A percentile compares a stretch with the other conserved stretches of the same genome.
Conservation (phyloP, 306 rosid genomes). For the Medicago truncatula region DNA sequence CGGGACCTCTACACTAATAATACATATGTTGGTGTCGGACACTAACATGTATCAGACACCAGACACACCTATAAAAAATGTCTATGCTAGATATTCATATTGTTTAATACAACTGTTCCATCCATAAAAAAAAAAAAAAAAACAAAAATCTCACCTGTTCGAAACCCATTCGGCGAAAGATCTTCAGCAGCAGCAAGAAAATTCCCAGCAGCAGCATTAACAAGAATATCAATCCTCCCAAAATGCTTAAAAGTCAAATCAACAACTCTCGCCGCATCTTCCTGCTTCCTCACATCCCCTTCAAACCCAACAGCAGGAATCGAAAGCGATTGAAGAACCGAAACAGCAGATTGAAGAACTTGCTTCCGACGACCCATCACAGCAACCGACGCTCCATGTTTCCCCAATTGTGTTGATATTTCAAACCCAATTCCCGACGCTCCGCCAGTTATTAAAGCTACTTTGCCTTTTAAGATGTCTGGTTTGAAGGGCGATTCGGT, state of each 20-base stretch:
- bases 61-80: too few relatives aligned
- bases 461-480: conserved; percentile 72
- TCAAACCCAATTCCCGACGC: conserved; percentile 94
- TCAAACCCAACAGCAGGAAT: conserved; percentile 78
- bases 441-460: conserved; percentile 86
- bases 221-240: conserved; percentile 82
- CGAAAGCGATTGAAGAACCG: conserved; percentile 66
- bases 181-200: conserved; percentile 85
- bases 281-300: conserved; percentile 92
- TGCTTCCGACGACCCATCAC: conserved; percentile 88
- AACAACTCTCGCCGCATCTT: conserved; percentile 77
- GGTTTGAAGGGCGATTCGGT: conserved; percentile 67
- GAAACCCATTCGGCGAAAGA: conserved; percentile 92
- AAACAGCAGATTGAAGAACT: conserved; percentile 75
- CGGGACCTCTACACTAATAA: too few relatives aligned
- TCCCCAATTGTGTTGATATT: conserved; percentile 75
- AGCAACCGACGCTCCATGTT: conserved; percentile 90
- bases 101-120: background rate
- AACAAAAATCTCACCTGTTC: conserved; percentile 64
- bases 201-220: conserved; percentile 93
- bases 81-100: background rate
- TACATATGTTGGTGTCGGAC: too few relatives aligned
- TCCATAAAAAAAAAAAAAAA: too few relatives aligned
- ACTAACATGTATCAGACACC: too few relatives aligned
- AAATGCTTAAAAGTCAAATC: conserved; percentile 74